A percentile compares a stretch with the other conserved stretches of the same genome.
phyloP scores from a whole-genome alignment of 1,284 basidiomycete species.

The Wallemia mellicola region DNA sequence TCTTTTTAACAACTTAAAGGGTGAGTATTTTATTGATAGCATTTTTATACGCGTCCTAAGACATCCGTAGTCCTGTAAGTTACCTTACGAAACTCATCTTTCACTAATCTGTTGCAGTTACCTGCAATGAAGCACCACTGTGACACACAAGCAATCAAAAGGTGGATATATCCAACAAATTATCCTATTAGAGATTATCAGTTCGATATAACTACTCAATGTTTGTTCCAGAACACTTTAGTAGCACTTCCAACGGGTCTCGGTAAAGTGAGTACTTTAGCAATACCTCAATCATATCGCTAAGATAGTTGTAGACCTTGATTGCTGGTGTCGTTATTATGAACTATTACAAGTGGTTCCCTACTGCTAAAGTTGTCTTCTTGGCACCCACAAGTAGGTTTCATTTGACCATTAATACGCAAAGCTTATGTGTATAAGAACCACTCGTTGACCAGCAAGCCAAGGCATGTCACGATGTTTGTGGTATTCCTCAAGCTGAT shows the following conservation, averaged over 20 bases:
- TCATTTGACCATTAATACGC: not conserved
- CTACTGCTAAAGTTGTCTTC: constrained; percentile 74
- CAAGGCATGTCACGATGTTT: constrained; percentile 68
- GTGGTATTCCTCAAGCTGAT: constrained; percentile 68
- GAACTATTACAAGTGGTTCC: constrained; percentile 81
- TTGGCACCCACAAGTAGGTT: constrained; percentile 48
- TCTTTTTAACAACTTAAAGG: not conserved
- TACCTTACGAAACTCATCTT: not conserved
- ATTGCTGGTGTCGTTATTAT: constrained; percentile 91
- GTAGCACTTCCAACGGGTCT: constrained; percentile 86
- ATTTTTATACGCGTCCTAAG: too few species aligned
- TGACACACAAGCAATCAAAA: constrained; percentile 44
- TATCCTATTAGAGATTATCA: constrained; percentile 73
- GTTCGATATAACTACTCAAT: constrained; percentile 64
- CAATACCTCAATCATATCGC: not conserved
- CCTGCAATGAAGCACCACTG: constrained; percentile 44
- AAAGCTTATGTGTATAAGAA: constrained; percentile 11
- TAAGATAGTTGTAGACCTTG: constrained; percentile 35
- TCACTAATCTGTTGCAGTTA: constrained; percentile 19
- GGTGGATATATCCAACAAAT: constrained; percentile 83
- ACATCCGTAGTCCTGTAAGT: not conserved
- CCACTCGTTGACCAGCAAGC: constrained; percentile 88
- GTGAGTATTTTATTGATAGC: too few species aligned
- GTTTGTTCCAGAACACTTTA: constrained; percentile 74
- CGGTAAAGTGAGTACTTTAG: constrained; percentile 23